Evolutionary conservation across 1,139 yeast genomes (phyloP), one percentile per base, ranked within the genome.

Genomic region (Protomyces macrosporus): DNA sequence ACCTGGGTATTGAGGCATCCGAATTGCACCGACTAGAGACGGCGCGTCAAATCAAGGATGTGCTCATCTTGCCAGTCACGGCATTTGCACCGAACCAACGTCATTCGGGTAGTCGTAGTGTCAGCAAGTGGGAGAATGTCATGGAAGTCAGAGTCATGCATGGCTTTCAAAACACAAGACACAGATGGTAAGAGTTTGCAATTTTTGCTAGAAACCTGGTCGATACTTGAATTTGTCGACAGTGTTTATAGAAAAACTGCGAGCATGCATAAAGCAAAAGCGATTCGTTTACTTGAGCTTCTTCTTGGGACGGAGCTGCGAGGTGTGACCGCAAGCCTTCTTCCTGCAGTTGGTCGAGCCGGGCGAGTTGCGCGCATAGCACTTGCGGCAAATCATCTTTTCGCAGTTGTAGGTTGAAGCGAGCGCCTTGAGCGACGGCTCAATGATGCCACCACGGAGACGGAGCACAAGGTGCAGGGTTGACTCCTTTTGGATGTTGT

Each of bases 301-400:
- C 96, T 93, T 93, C 96, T 91, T 91, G 37, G 68, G 68, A 42
- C 68, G 67, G 39, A 65, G 60, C 54, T 93, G 98, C 86, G 93
- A 93, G 81, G 97, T 85, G 95, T 93, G 98, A 78, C 98, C 98
- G 83, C 98, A 93, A 87, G 93, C 93, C 90, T 97, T 90, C 98
- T 93, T 93, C 86, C 98, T 90, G 87, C 98, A 93, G 97, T 93
- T 93, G 83, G 98, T 93, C 76, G 98, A 98, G 88, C 98, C 93
- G 82, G 98, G 97, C 78, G 98, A 98, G 79, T 93, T 90, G 87
- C 98, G 95, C 77, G 98, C 67, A 87, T 93, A 93, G 86, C 98
- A 93, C 82, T 90, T 89, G 84, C 98, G 95, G 86, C 98, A 93
- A 80, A 93, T 93, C 74, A 97, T 81, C 84, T 93, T 93, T 75